phyloP scores from a whole-genome alignment of 2,329 filamentous ascomycete species.

The Madurella fahalii region DNA sequence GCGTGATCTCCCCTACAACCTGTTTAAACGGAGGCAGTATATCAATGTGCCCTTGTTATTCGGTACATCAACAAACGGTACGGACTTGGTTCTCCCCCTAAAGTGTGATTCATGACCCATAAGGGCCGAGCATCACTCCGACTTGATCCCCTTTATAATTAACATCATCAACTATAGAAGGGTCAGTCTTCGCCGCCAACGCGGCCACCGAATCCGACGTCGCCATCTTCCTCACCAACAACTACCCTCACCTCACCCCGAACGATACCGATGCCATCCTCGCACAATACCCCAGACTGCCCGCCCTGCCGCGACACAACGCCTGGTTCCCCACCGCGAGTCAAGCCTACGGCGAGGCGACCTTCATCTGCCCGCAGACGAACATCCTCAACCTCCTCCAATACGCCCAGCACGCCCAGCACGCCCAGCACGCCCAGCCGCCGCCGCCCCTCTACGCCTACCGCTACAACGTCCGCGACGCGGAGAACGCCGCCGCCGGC shows the following conservation, averaged over 20 bases:
- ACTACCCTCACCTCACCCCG: conserved; percentile 42
- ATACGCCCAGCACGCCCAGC: too few relatives aligned
- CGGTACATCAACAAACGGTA: conserved; percentile 42
- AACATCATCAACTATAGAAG: conserved; percentile 34
- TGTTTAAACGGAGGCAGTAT: conserved; percentile 40
- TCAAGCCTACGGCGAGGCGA: conserved; percentile 43
- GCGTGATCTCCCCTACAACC: conserved; percentile 37
- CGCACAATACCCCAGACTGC: conserved; percentile 35
- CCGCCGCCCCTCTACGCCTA: conserved; percentile 40
- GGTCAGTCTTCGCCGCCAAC: conserved; percentile 42
- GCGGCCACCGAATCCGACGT: conserved; percentile 34
- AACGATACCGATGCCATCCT: conserved; percentile 36
- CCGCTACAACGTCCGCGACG: conserved; percentile 46
- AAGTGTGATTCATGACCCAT: conserved; percentile 2
- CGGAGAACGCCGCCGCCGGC: conserved; percentile 33
- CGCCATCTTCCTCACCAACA: conserved; percentile 40
- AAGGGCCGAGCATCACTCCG: too few relatives aligned
- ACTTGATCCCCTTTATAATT: not conserved
- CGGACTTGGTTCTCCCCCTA: conserved; percentile 14
- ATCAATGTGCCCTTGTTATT: conserved; percentile 43
- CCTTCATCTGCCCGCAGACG: conserved; percentile 42
- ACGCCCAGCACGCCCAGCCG: too few relatives aligned
- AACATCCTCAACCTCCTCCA: conserved; percentile 34
- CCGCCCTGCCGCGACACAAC: conserved; percentile 35
- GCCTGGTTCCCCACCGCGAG: conserved; percentile 43